Conservation (phyloP, 805 yeast species). For the Spathaspora hagerdaliae region DNA sequence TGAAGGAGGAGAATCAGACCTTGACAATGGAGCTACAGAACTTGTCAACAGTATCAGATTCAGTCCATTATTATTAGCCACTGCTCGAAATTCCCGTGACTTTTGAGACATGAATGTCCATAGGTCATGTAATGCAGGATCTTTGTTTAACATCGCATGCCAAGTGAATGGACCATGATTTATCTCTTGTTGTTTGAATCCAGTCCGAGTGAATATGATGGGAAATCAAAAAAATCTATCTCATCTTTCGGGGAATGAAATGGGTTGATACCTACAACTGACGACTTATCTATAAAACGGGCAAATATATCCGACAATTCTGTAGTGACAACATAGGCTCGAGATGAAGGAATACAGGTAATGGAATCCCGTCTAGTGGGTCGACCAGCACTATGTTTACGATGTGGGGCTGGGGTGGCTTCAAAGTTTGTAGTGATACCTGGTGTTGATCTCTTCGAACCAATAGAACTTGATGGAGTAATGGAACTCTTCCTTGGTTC, state of each 20-base stretch:
- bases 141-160: constrained; percentile 44
- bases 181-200: constrained; percentile 31
- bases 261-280: constrained; percentile 18
- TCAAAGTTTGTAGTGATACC: neutral
- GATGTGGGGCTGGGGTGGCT: neutral
- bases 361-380: neutral
- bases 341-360: neutral
- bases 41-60: neutral
- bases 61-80: neutral
- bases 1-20: neutral
- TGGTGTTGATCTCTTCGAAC: neutral
- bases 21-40: neutral
- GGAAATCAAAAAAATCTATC: constrained; percentile 39
- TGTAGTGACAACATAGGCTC: constrained; percentile 1
- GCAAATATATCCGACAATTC: neutral
- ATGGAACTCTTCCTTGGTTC: neutral
- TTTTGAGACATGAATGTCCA: constrained; percentile 7
- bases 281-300: neutral
- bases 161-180: constrained; percentile 52
- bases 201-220: constrained; percentile 32
- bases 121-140: constrained; percentile 20
- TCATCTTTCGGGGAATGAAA: constrained; percentile 23
- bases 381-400: neutral
- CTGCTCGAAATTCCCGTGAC: neutral
- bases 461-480: neutral